phyloP scores from a whole-genome alignment of 148 eudicot genomes.

The Euryodendron excelsum region DNA sequence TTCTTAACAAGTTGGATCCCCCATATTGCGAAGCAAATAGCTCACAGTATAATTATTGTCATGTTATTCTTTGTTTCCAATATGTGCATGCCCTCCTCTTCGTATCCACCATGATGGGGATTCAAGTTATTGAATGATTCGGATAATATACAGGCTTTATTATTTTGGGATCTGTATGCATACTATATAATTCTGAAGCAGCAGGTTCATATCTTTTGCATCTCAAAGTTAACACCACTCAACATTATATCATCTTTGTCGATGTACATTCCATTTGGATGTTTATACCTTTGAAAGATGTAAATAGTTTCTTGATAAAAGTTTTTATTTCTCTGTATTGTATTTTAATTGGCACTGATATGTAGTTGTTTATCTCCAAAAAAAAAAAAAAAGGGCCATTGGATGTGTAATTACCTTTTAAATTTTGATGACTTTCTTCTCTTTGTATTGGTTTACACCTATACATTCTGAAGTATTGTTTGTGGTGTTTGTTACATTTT shows the following conservation, averaged over 20 bases:
- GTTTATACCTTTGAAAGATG: neutral
- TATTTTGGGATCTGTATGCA: neutral
- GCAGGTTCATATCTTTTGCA: neutral
- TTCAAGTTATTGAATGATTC: neutral
- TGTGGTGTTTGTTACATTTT: slow-evolving; percentile 27
- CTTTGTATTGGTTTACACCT: neutral
- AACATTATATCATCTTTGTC: neutral
- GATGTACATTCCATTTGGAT: neutral
- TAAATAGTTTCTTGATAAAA: neutral
- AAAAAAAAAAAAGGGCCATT: neutral
- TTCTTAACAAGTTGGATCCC: neutral
- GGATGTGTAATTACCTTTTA: neutral
- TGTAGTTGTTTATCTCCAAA: neutral
- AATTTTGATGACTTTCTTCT: neutral
- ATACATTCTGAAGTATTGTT: slow-evolving; percentile 19
- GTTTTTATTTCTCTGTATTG: neutral
- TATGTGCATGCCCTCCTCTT: neutral
- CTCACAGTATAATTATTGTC: neutral
- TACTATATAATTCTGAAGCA: neutral
- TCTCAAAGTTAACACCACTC: neutral
- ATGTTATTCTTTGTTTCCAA: neutral
- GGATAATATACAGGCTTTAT: neutral
- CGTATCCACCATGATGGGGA: neutral
- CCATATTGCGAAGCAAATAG: neutral
- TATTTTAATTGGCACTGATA: neutral